Base-by-base conservation (phyloP, 192 early-diverging fungal species). In the Gigaspora rosea region DNA sequence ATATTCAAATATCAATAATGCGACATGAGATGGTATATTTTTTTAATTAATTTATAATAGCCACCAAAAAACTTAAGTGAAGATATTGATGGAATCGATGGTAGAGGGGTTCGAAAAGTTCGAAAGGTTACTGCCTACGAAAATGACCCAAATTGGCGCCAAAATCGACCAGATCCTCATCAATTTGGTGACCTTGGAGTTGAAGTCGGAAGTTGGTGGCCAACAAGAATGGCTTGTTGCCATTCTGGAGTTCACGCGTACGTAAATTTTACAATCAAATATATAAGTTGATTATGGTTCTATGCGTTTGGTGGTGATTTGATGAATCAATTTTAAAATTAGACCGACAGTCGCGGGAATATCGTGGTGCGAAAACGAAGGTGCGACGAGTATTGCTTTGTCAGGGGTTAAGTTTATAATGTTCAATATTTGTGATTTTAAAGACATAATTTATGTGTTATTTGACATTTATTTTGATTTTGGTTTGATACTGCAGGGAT, bases 261-360 rank as follows among this genome's bases (percentile, higher is more conserved):
- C 49, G 66, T 0, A 50, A n/a, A n/a, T 22, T 13, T 13, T 22
- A 22, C 11, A 0, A 62, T 27, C 27, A 35, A 32, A 8, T 47
- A 12, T 41, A 50, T 50, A 49, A 47, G 10, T 27, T 5, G 35
- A 1, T 47, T 66, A 47, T 47, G 11, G 18, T 68, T 7, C 8
- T 27, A 27, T 50, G 4, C 10, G 8, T 46, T 7, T 41, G 41
- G 41, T 27, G 27, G 27, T n/a, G n/a, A n/a, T 1, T 27, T 27
- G 15, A 3, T 61, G 20, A 11, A 61, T 61, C 4, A 2, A 61
- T 22, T 20, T 22, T 27, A 20, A 27, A 69, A 50, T 20, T 50
- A 69, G 66, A 41, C 72, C 72, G 13, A 48, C 72, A 4, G 72
- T 74, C 0, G 72, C 72, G 20, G 72, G 72, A 27, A 74, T 74